phyloP scores from a whole-genome alignment of 2,329 filamentous ascomycete genomes.

The Aspergillus piperis region DNA sequence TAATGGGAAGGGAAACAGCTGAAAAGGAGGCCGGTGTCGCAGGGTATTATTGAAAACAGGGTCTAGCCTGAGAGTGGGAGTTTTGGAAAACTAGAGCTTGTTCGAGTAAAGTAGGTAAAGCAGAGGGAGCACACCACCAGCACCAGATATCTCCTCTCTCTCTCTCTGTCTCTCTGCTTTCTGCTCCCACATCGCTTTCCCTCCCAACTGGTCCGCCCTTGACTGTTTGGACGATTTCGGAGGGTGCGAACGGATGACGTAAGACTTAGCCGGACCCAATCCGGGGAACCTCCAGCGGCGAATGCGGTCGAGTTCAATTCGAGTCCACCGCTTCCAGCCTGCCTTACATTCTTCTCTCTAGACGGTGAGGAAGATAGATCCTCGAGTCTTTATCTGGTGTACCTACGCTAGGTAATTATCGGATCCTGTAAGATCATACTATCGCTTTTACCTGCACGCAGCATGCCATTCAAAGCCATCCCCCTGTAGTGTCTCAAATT shows the following conservation, averaged over 20 bases:
- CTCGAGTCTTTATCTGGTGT: no score
- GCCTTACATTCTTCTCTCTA: background rate
- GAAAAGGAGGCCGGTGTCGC: conserved; percentile 13
- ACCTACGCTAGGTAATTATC: background rate
- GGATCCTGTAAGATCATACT: background rate
- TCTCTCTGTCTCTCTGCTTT: background rate
- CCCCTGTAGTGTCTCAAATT: no score
- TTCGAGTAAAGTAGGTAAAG: background rate
- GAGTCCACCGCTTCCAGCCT: conserved; percentile 9
- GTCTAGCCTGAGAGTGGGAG: background rate
- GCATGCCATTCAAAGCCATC: background rate
- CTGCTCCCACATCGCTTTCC: background rate
- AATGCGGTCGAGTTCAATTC: conserved; percentile 24
- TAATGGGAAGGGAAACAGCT: conserved; percentile 4
- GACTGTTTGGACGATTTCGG: conserved; percentile 12
- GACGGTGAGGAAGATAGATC: no score
- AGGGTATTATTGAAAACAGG: background rate
- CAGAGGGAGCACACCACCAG: background rate
- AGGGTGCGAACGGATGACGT: conserved; percentile 35
- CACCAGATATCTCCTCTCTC: background rate
- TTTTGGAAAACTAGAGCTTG: background rate
- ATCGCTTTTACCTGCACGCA: background rate
- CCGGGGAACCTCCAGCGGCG: conserved; percentile 32
- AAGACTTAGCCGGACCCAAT: conserved; percentile 33
- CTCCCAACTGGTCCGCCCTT: background rate